Percentiles rank a stretch among this genome's conserved stretches.
These are phyloP conservation scores for Alternaria brassicae DNA, from an alignment of 2,329 filamentous ascomycete species.

Conservation along the genomic window DNA sequence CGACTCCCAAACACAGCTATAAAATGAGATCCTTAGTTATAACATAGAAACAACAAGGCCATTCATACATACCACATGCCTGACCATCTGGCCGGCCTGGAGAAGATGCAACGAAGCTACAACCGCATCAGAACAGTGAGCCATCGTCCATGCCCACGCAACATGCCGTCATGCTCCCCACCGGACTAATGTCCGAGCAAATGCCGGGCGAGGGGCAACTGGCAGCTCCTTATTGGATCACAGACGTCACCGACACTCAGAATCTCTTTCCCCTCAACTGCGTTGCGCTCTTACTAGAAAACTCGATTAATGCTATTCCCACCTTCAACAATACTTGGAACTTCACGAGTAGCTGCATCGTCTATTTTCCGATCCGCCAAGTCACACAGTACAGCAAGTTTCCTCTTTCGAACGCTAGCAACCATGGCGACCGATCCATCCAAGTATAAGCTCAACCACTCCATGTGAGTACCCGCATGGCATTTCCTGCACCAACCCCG, in stretches of 20 bases:
- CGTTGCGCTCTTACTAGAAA: background rate
- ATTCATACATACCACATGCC: background rate
- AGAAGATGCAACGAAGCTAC: background rate
- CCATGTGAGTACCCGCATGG: conserved; percentile 51
- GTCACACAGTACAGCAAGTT: conserved; percentile 18
- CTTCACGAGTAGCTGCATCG: conserved; percentile 12
- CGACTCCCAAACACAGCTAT: no score
- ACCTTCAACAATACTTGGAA: conserved; percentile 19
- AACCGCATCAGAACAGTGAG: background rate
- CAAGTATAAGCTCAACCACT: conserved; percentile 71
- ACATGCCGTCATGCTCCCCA: background rate
- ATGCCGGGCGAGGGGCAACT: conserved; percentile 28
- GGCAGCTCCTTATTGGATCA: conserved; percentile 16
- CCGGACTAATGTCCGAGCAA: conserved; percentile 19
- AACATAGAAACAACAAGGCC: no score
- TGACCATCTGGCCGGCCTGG: background rate
- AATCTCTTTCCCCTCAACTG: conserved; percentile 25
- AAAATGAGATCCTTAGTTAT: background rate
- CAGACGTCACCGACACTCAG: conserved; percentile 39
- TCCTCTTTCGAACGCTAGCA: conserved; percentile 46
- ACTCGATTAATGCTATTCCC: conserved; percentile 36
- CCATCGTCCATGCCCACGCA: conserved; percentile 3
- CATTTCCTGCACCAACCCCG: background rate
- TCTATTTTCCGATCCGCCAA: conserved; percentile 15
- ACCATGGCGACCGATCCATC: conserved; percentile 64